Base-by-base conservation (phyloP, 495 filamentous ascomycete species). In the Aspergillus incahuasiensis region DNA sequence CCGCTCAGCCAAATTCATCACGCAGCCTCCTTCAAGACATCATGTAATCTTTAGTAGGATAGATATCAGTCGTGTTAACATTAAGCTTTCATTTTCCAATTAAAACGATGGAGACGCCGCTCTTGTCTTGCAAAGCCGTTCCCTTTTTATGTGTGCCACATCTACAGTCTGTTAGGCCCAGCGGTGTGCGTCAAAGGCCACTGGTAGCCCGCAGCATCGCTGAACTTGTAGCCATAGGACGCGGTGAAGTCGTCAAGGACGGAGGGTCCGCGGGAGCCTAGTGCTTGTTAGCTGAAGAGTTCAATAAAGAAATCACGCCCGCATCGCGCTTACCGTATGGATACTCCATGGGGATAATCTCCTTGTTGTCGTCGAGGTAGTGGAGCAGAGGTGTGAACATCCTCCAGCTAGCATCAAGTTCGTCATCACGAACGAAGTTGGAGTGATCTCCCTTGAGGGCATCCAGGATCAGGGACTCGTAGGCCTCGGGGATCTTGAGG, bases 291-390 rank as follows among this genome's bases (percentile, higher is more conserved):
- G 63, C 52, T 2, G 0, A 6, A 19, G 35, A 3, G 19, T 15
- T 11, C 1, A n/a, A 11, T 11, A 39, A 9, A 3, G 20, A 1
- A 6, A 21, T 22, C 22, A 28, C 11, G 6, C 22, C 3, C 8
- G 0, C 18, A 3, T 15, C 9, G 19, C 15, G 28, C 91, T 73
- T 74, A 96, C 94, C 95, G 72, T 99, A 99, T 46, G 95, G 92
- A 77, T 99, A 99, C 70, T 97, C 95, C 95, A 99, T 99, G 25
- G 95, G 95, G 58, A 95, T 88, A 52, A 99, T 97, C 75, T 99
- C 95, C 78, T 94, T 92, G 77, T 97, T 97, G 68, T 94, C 90
- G 63, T 99, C 95, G 34, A 99, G 81, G 75, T 99, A 99, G 75
- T 97, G 95, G 64, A 99, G 79, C 38, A 99, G 83, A 52, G 95